These are phyloP conservation scores for Geotrichum bryndzae DNA, from an alignment of 1,139 yeast genomes.

Conservation along the genomic window DNA sequence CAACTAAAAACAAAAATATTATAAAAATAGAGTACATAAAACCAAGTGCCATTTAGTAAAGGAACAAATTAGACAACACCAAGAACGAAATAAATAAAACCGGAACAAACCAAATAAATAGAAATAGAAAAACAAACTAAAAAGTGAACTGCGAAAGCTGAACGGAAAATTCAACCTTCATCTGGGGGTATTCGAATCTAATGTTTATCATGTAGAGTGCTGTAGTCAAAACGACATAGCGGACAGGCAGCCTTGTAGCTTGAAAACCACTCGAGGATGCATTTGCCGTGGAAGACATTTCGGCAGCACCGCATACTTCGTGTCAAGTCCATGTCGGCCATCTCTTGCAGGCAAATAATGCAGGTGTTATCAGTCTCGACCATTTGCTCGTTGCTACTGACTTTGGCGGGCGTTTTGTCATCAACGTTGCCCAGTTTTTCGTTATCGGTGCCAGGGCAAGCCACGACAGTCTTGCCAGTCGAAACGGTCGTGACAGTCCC, in stretches of 20 bases:
- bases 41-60: background rate
- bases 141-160: background rate
- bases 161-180: background rate
- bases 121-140: background rate
- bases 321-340: constrained; percentile 1
- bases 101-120: background rate
- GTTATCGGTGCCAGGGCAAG: background rate
- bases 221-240: constrained; percentile 10
- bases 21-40: too few relatives aligned
- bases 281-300: constrained; percentile 9
- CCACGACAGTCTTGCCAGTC: background rate
- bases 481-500: background rate
- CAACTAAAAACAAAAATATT: too few relatives aligned
- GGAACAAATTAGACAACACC: background rate
- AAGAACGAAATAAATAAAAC: background rate
- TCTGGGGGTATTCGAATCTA: background rate
- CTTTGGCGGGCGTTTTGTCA: background rate
- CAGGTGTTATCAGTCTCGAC: constrained; percentile 9
- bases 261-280: constrained; percentile 13
- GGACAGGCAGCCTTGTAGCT: constrained; percentile 15
- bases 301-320: constrained; percentile 10
- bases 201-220: background rate
- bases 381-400: background rate
- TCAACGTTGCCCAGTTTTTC: background rate
- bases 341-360: constrained; percentile 9